Percentiles rank a stretch among this genome's conserved stretches.
phyloP scores from a whole-genome alignment of 2,329 filamentous ascomycete species.

The Dactylonectria estremocensis region DNA sequence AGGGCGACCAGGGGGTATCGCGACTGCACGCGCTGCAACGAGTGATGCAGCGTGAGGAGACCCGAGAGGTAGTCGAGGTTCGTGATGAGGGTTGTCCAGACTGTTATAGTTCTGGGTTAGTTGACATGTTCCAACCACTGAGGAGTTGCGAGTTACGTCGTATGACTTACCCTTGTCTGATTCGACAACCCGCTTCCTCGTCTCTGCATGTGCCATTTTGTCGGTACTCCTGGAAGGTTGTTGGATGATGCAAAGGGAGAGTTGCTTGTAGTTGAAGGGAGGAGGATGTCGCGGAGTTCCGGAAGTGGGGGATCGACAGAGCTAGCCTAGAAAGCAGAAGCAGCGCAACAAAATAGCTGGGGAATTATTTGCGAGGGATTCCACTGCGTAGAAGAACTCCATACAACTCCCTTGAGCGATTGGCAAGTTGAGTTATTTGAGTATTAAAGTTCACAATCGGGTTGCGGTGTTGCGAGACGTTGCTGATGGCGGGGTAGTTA shows the following conservation, averaged over 20 bases:
- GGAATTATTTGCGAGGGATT: too few species aligned
- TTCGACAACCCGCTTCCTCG: slow-evolving; percentile 53
- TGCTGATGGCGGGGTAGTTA: background rate
- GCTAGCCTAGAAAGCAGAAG: background rate
- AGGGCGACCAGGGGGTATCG: slow-evolving; percentile 86
- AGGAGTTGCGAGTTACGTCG: background rate
- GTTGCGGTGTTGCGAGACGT: background rate
- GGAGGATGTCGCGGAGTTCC: slow-evolving; percentile 15
- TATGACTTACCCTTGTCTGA: slow-evolving; percentile 56
- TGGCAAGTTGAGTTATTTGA: too few species aligned
- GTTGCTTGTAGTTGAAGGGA: background rate
- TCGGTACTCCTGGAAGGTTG: background rate
- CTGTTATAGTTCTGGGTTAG: slow-evolving; percentile 58
- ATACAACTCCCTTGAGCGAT: background rate
- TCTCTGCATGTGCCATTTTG: slow-evolving; percentile 41
- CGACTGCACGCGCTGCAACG: slow-evolving; percentile 75
- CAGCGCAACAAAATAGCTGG: too few species aligned
- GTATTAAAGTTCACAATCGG: background rate
- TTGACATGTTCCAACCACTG: background rate
- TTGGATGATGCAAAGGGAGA: background rate
- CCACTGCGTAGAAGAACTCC: too few species aligned
- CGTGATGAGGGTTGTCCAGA: slow-evolving; percentile 91
- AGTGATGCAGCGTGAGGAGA: slow-evolving; percentile 85
- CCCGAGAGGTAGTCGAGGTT: slow-evolving; percentile 87
- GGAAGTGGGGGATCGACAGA: slow-evolving; percentile 22